Evolutionary conservation across 1,284 basidiomycete genomes (phyloP), one percentile per base, ranked within the genome.

Genomic region (Vanrija sp.): DNA sequence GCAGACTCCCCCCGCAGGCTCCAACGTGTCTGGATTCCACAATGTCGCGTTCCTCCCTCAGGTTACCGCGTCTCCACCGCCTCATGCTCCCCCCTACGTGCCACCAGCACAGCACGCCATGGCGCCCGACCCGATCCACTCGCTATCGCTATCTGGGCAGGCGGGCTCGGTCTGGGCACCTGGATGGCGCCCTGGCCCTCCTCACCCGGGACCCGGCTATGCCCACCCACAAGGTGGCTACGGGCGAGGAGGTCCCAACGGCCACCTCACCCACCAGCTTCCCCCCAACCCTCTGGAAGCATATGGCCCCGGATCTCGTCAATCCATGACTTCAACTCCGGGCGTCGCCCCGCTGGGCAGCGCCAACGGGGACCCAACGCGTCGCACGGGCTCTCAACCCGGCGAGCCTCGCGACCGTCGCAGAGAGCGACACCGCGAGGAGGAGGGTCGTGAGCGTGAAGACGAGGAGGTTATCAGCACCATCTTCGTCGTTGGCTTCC

Each of bases 401-500:
- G 59, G 59, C 18, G 59, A 60, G 43, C 50, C 55, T 2, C 53
- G 55, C 20, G 59, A 60, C 45, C 43, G 59, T 15, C 52, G 59
- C 18, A 48, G 59, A 46, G 55, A 57, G 18, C 54, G 55, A 24
- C 55, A 57, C 37, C 52, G 59, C 10, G 63, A 64, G 25, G 67
- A 69, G 2, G 65, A 64, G 22, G 63, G 62, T 10, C 24, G 65
- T n/a, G 67, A 65, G 18, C 51, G 52, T 7, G 60, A 65, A 15
- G 72, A 71, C 4, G 84, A 86, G 55, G 93, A 97, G 71, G 93
- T 97, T 65, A 97, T 98, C 56, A 94, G 89, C 19, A 98, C 95
- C 3, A 95, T 98, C 60, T 98, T 98, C 66, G 94, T 98, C 1
- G 95, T 98, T 25, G 95, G 95, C 0, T 98, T 98, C 74, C 95